Evolutionary conservation across 768 basidiomycete genomes (phyloP), one percentile per base, ranked within the genome.

Genomic region (Tephrocybe sp.): DNA sequence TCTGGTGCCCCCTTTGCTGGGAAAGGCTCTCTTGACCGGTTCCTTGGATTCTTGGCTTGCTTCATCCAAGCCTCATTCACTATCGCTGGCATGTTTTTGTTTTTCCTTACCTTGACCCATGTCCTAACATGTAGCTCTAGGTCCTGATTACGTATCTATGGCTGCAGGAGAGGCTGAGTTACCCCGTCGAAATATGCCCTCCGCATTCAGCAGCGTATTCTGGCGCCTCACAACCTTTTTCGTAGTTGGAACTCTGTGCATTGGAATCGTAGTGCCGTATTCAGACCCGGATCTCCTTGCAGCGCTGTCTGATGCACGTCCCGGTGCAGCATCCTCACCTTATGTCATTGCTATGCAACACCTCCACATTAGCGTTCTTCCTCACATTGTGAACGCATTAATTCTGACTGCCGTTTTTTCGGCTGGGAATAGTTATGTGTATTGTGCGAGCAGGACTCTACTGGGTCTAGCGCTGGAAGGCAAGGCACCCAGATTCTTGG

Each of bases 271-370:
- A 39, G 84, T 93, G 20, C 87, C 87, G 1, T 89, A 82, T 61
- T 78, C 83, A 55, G 85, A 91, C 60, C 70, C 75, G 1, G 60
- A 72, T 40, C 72, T 91, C 26, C 69, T 83, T 33, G 60, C 64
- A 41, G 79, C 76, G 0, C 62, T 79, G 16, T 81, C 80, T 1
- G 76, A 79, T 43, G 88, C 89, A 0, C 68, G 66, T 33, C 75
- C 78, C 0, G 77, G 76, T 16, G 77, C 77, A 32, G 82, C 83
- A 2, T 71, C 85, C 22, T 89, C 87, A 7, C 91, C 92, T 0
- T 95, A 92, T 69, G 90, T 93, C 39, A 86, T 93, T 53, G 90
- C 89, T 13, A 89, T 94, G 76, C 70, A 72, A 48, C 74, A 77
- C 35, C 74, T 89, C 35, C 75, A 83, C 5, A 87, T 92, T 58